These are phyloP conservation scores for Trichoderma reesei DNA, from an alignment of 495 filamentous ascomycete species.

Conservation along the genomic window DNA sequence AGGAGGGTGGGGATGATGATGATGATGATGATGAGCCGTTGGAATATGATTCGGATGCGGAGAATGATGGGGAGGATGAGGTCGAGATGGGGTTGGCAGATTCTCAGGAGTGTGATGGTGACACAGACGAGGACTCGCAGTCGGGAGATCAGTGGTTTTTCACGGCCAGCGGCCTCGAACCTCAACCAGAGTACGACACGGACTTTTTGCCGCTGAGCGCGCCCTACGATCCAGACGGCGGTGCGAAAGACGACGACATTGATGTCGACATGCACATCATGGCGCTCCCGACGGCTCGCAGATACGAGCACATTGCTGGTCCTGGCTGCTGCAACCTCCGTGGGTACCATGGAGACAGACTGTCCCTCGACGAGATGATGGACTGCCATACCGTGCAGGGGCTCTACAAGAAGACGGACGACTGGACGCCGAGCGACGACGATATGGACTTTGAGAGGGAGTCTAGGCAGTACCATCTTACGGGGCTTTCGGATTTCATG, in stretches of 20 bases:
- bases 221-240: not conserved
- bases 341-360: not conserved
- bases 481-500: not conserved
- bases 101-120: not conserved
- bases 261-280: not conserved
- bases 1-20: not conserved
- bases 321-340: not conserved
- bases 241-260: not conserved
- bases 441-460: not conserved
- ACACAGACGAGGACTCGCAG: no score
- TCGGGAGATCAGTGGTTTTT: not conserved
- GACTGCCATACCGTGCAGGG: slow-evolving; percentile 1
- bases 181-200: not conserved
- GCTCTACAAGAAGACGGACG: not conserved
- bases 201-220: not conserved
- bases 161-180: not conserved
- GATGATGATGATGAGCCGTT: not conserved
- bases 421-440: not conserved
- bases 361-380: not conserved
- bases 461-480: not conserved
- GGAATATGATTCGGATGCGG: not conserved
- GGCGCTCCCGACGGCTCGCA: not conserved
- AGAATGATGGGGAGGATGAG: not conserved
- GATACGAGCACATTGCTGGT: not conserved
- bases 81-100: not conserved